Conservation (phyloP, 352 stramenopile species). For the Peronosclerospora sorghi region DNA sequence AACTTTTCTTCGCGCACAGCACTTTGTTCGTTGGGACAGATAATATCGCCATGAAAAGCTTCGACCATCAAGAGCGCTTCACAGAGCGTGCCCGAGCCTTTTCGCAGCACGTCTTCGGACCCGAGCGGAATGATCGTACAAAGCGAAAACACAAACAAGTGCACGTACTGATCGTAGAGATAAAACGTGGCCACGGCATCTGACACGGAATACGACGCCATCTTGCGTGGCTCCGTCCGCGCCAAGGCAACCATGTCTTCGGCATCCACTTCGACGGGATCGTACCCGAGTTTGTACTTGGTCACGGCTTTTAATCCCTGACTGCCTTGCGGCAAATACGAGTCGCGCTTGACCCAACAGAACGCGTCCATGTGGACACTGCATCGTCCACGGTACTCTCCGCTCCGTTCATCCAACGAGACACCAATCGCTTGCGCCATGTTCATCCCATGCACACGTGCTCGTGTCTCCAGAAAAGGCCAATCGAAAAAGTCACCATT, state of each 20-base stretch:
- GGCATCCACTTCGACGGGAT: constrained; percentile 95
- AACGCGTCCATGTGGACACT: constrained; percentile 98
- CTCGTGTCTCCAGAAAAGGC: constrained; percentile 94
- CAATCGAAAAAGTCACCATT: constrained; percentile 99
- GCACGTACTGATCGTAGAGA: constrained; percentile 99
- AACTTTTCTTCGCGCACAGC: constrained; percentile 62
- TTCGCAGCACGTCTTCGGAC: constrained; percentile 96
- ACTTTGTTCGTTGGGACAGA: constrained; percentile 98
- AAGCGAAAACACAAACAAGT: constrained; percentile 99
- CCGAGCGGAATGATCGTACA: constrained; percentile 98
- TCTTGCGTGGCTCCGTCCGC: constrained; percentile 90
- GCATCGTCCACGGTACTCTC: constrained; percentile 87
- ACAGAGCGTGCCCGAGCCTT: constrained; percentile 94
- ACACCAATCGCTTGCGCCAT: constrained; percentile 84
- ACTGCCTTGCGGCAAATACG: constrained; percentile 96
- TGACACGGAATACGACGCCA: constrained; percentile 99
- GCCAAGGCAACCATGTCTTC: constrained; percentile 98
- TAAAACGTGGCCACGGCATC: constrained; percentile 99
- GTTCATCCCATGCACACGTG: constrained; percentile 86
- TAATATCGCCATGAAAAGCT: constrained; percentile 91
- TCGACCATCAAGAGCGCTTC: constrained; percentile 98
- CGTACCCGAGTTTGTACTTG: constrained; percentile 98
- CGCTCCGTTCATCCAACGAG: constrained; percentile 52
- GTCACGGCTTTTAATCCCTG: constrained; percentile 98
- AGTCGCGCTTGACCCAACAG: constrained; percentile 98